These are phyloP conservation scores for Dichotomocladium elegans DNA, from an alignment of 371 early-diverging fungal species.

Conservation along the genomic window DNA sequence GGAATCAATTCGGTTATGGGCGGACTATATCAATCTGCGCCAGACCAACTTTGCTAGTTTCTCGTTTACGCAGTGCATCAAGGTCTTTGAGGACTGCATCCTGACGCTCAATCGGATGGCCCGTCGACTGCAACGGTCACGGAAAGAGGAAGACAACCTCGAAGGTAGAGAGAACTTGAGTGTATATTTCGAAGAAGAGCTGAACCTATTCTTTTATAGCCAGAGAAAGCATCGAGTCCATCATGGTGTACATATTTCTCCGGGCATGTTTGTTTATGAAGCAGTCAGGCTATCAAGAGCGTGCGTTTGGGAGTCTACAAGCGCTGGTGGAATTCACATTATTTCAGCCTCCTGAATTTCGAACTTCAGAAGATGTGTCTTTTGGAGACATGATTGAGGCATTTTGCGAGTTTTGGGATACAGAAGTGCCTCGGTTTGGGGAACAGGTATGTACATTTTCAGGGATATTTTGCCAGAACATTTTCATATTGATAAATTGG, in stretches of 20 bases:
- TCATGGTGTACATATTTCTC: constrained; percentile 61
- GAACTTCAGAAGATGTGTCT: constrained; percentile 5
- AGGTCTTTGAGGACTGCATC: constrained; percentile 67
- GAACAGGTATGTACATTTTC: constrained; percentile 57
- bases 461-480: too few relatives aligned
- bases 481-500: background rate
- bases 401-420: constrained; percentile 78
- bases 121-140: constrained; percentile 3
- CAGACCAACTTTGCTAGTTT: constrained; percentile 73
- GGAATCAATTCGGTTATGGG: constrained; percentile 62
- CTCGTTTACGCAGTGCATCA: constrained; percentile 54
- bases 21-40: constrained; percentile 70
- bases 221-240: constrained; percentile 48
- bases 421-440: constrained; percentile 72
- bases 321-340: constrained; percentile 71
- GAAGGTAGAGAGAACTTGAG: constrained; percentile 7
- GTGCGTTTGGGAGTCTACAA: constrained; percentile 64
- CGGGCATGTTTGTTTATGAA: constrained; percentile 63
- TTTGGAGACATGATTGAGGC: constrained; percentile 50
- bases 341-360: constrained; percentile 51
- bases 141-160: constrained; percentile 8
- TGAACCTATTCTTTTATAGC: constrained; percentile 16
- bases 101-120: constrained; percentile 21
- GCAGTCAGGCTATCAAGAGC: constrained; percentile 73
- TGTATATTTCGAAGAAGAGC: background rate